These are phyloP conservation scores for Fusarium sp. DNA, from an alignment of 2,329 filamentous ascomycete genomes.

Conservation along the genomic window DNA sequence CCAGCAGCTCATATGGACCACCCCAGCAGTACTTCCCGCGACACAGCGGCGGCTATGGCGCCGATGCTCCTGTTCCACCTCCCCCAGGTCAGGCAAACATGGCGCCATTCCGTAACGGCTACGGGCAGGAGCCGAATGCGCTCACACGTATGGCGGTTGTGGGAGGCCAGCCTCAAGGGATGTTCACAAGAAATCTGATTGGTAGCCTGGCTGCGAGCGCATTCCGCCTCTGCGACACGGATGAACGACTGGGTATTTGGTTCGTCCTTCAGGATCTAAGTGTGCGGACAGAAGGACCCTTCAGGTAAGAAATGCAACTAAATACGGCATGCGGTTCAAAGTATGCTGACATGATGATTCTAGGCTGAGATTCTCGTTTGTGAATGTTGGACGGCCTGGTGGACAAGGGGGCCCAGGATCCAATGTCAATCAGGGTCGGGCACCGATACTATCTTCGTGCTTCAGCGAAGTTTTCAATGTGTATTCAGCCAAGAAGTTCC, in stretches of 20 bases:
- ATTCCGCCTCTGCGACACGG: constrained; percentile 81
- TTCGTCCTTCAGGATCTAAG: constrained; percentile 96
- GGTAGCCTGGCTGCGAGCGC: constrained; percentile 92
- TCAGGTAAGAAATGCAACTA: constrained; percentile 70
- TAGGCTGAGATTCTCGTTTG: constrained; percentile 78
- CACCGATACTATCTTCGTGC: constrained; percentile 84
- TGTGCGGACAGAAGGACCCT: constrained; percentile 90
- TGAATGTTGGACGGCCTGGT: constrained; percentile 77
- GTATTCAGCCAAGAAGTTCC: constrained; percentile 97
- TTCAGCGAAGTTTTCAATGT: constrained; percentile 94
- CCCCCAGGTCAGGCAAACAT: constrained; percentile 45
- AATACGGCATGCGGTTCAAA: not conserved
- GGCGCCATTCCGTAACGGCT: constrained; percentile 47
- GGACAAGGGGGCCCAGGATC: constrained; percentile 54
- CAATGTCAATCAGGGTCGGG: constrained; percentile 77
- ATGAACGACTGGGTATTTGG: constrained; percentile 91
- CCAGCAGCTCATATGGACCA: constrained; percentile 51
- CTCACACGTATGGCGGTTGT: constrained; percentile 52
- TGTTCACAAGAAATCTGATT: constrained; percentile 96
- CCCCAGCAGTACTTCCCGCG: constrained; percentile 54
- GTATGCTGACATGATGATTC: constrained; percentile 31
- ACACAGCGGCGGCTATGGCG: constrained; percentile 46
- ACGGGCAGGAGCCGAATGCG: constrained; percentile 48
- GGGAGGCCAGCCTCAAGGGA: constrained; percentile 73
- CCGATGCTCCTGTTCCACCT: constrained; percentile 44